Evolutionary conservation across 108 stramenopile species (phyloP).

Genomic region (Skeletonema tropicum): DNA sequence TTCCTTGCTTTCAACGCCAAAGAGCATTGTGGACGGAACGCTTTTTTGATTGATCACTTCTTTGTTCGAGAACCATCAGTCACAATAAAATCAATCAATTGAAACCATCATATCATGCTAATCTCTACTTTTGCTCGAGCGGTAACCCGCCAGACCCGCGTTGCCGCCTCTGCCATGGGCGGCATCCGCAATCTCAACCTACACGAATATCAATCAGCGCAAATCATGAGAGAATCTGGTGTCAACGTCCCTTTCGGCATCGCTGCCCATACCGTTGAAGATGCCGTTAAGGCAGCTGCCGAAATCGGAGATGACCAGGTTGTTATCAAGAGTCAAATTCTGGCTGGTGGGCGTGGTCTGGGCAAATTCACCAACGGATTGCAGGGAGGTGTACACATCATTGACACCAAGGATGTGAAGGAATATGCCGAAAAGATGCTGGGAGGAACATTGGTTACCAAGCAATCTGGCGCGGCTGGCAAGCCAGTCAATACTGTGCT

Average conservation of each 20-base stretch:
- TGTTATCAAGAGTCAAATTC: constrained; percentile 79
- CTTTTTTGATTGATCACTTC: too few relatives aligned
- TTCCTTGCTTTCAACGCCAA: too few relatives aligned
- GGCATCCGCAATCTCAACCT: constrained; percentile 65
- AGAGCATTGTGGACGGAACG: too few relatives aligned
- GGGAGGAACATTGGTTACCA: constrained; percentile 72
- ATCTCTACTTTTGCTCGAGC: constrained; percentile 6
- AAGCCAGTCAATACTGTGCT: constrained; percentile 73
- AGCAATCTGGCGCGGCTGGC: constrained; percentile 79
- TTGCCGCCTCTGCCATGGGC: not conserved
- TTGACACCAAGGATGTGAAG: constrained; percentile 49
- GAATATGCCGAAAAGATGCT: constrained; percentile 64
- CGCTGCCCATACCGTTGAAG: constrained; percentile 35
- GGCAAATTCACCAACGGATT: constrained; percentile 77
- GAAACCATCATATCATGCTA: not conserved
- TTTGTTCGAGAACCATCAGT: too few relatives aligned
- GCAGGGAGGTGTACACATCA: constrained; percentile 73
- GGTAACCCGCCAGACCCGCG: constrained; percentile 2
- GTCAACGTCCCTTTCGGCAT: constrained; percentile 65
- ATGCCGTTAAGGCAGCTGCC: constrained; percentile 41
- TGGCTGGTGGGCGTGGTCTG: constrained; percentile 70
- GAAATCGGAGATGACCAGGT: constrained; percentile 45
- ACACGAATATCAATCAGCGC: constrained; percentile 76
- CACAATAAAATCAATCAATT: too few relatives aligned
- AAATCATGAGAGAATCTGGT: constrained; percentile 63